Conservation (phyloP, 176 grass and related monocot genomes). For the Raddia distichophylla region DNA sequence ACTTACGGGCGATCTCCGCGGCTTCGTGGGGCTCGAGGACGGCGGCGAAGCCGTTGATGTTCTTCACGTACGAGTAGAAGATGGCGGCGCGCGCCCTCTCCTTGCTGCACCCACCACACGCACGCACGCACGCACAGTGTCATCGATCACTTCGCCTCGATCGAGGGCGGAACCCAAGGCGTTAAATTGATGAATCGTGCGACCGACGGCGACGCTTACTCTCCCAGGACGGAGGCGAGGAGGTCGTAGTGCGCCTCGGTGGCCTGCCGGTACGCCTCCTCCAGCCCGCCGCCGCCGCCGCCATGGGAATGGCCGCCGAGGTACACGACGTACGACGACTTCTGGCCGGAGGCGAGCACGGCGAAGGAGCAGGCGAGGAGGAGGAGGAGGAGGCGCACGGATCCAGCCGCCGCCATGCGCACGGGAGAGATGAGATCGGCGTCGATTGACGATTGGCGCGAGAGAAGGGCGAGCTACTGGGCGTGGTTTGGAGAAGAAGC, state of each 20-base stretch:
- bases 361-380: conserved; percentile 8
- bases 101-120: conserved; percentile 39
- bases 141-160: neutral
- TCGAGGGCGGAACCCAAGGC: neutral
- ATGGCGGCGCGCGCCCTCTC: conserved; percentile 56
- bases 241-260: conserved; percentile 64
- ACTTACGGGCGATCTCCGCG: conserved; percentile 52
- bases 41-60: conserved; percentile 91
- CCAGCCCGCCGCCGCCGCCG: conserved; percentile 12
- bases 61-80: conserved; percentile 81
- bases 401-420: conserved; percentile 24
- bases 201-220: conserved; percentile 41
- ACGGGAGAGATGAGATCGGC: neutral
- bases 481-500: neutral
- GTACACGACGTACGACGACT: conserved; percentile 74
- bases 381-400: conserved; percentile 16
- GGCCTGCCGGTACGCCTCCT: conserved; percentile 28
- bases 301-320: conserved; percentile 57
- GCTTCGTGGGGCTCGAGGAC: conserved; percentile 52
- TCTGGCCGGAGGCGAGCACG: neutral
- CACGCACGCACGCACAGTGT: too few species aligned
- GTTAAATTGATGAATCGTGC: neutral
- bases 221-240: conserved; percentile 55
- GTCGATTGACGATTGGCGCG: neutral
- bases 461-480: neutral